phyloP scores from a whole-genome alignment of 2,329 filamentous ascomycete genomes.

The Triangularia setosa region DNA sequence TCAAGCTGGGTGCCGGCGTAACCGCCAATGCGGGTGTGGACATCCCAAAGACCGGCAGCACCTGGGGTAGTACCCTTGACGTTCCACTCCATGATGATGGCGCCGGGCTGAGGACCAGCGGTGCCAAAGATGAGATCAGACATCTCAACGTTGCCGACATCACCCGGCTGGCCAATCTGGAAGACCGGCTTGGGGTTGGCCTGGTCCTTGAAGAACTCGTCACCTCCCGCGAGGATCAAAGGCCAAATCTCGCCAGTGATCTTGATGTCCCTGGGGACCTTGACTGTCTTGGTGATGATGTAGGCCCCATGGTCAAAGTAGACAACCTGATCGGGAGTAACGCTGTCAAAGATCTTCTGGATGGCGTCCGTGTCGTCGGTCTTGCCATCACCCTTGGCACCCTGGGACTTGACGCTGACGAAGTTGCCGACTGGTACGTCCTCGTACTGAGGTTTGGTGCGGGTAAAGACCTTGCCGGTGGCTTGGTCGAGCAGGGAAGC shows the following conservation, averaged over 20 bases:
- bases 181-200: conserved; percentile 78
- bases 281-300: conserved; percentile 64
- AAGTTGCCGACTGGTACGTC: conserved; percentile 64
- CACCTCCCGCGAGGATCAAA: conserved; percentile 77
- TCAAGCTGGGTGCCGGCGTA: conserved; percentile 79
- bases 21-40: conserved; percentile 91
- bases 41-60: conserved; percentile 82
- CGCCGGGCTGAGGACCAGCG: conserved; percentile 76
- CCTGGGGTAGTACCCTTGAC: conserved; percentile 64
- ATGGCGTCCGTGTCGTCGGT: conserved; percentile 86
- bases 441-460: conserved; percentile 86
- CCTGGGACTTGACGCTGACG: conserved; percentile 74
- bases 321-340: conserved; percentile 60
- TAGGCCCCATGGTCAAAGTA: conserved; percentile 77
- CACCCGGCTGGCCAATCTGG: conserved; percentile 74
- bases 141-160: conserved; percentile 79
- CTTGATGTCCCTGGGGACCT: conserved; percentile 73
- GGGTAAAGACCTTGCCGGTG: conserved; percentile 70
- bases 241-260: conserved; percentile 93
- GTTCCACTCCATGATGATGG: conserved; percentile 91
- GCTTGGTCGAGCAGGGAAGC: conserved; percentile 55
- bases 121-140: conserved; percentile 84
- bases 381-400: conserved; percentile 81
- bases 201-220: conserved; percentile 66
- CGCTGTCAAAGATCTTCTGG: conserved; percentile 70